Evolutionary conservation across 768 basidiomycete species (phyloP), one percentile per base, ranked within the genome.

Genomic region (Leccinum disarticulatum): DNA sequence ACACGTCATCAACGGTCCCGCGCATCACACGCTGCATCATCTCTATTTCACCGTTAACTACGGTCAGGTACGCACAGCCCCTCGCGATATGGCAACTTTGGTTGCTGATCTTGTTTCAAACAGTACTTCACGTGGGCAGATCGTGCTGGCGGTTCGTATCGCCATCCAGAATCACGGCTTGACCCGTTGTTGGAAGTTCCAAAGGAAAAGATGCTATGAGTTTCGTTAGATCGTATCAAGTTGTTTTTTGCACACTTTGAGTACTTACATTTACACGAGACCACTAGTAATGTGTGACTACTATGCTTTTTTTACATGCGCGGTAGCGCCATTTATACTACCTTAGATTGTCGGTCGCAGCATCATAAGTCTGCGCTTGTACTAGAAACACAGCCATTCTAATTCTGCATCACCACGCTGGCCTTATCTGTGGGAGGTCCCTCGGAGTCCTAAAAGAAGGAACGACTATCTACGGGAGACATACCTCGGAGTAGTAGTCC

Each of bases 91-190:
- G 15, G 38, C n/a, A 27, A 9, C 6, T 6, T 35, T 17, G 35
- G 7, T 52, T 54, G 60, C 68, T 67, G 54, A 67, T 70, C 58
- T 47, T 30, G 65, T 63, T 62, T 55, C 61, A 50, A n/a, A 46
- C 75, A 97, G 88, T 99, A 98, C 79, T 98, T 98, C 73, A 97
- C 95, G 41, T 95, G 90, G 87, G 93, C 92, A 19, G 97, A 98
- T 74, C 84, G 86, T 50, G 79, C 79, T 57, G 87, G 86, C 57
- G 87, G 86, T 50, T 95, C 94, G 14, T 98, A 98, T 76, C 89
- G 95, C 47, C 87, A 95, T 60, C 97, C 97, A 4, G 84, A 84
- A 52, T 84, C 87, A 3, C 79, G 81, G 48, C 83, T 96, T 33
- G 97, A 99, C 71, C 97, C 96, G 3, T 68, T 97, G 52, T 79